Evolutionary conservation across 1,139 yeast genomes (phyloP).

Genomic region (Zygoascus hellenicus): DNA sequence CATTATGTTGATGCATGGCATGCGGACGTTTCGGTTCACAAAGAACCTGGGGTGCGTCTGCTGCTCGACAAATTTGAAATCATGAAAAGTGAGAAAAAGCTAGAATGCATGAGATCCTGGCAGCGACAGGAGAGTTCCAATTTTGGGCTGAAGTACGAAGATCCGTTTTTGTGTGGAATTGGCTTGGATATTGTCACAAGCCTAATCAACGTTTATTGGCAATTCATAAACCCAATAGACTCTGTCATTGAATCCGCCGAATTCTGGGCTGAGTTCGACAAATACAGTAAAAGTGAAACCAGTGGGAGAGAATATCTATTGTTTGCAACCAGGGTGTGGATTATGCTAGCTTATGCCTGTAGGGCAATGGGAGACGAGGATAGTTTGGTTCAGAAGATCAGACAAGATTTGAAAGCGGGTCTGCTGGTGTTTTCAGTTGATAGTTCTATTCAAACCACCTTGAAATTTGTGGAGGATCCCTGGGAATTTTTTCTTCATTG

Average conservation of each 20-base stretch:
- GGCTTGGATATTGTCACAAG: slow-evolving; percentile 12
- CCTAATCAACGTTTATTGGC: slow-evolving; percentile 15
- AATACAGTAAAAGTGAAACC: not conserved
- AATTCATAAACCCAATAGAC: slow-evolving; percentile 15
- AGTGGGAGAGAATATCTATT: not conserved
- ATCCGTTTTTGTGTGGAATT: slow-evolving; percentile 15
- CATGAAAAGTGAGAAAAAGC: slow-evolving; percentile 11
- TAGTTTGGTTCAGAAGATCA: slow-evolving; percentile 11
- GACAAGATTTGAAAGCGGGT: slow-evolving; percentile 11
- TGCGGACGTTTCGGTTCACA: slow-evolving; percentile 14
- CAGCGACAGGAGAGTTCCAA: slow-evolving; percentile 13
- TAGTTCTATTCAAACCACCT: slow-evolving; percentile 11
- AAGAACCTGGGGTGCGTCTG: slow-evolving; percentile 14
- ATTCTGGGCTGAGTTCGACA: slow-evolving; percentile 14
- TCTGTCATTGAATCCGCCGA: slow-evolving; percentile 11
- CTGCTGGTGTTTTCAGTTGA: slow-evolving; percentile 12
- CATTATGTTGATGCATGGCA: slow-evolving; percentile 17
- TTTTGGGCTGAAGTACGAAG: slow-evolving; percentile 4
- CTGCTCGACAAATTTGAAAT: slow-evolving; percentile 15
- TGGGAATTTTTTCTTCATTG: slow-evolving; percentile 18
- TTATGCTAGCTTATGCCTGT: slow-evolving; percentile 13
- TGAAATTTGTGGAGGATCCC: slow-evolving; percentile 16
- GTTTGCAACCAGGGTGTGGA: slow-evolving; percentile 11
- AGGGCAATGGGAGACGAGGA: slow-evolving; percentile 13
- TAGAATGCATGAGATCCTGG: slow-evolving; percentile 17